Percentiles rank a stretch among this genome's conserved stretches.
phyloP scores from a whole-genome alignment of 1,284 basidiomycete genomes.

The Ustilago lituana region DNA sequence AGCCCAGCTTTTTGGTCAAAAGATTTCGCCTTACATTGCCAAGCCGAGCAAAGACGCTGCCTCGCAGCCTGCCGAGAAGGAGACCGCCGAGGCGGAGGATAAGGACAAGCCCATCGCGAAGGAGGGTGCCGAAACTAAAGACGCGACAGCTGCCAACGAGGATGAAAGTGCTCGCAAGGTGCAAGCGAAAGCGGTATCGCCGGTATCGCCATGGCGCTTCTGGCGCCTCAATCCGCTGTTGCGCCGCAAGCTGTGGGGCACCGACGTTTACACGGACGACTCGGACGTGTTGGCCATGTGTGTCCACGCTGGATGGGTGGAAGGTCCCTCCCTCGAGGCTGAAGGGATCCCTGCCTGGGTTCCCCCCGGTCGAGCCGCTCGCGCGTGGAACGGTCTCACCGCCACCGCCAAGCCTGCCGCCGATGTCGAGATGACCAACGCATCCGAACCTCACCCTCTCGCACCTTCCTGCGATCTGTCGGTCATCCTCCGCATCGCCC shows the following conservation, averaged over 20 bases:
- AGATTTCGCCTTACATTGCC: background rate
- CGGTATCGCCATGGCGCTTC: slow-evolving; percentile 50
- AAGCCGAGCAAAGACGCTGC: background rate
- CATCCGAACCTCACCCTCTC: background rate
- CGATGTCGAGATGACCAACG: slow-evolving; percentile 13
- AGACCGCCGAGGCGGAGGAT: background rate
- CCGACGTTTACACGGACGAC: slow-evolving; percentile 74
- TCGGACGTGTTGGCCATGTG: slow-evolving; percentile 71
- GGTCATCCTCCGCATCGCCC: slow-evolving; percentile 71
- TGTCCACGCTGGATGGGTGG: slow-evolving; percentile 71
- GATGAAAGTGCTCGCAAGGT: background rate
- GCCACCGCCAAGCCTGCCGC: background rate
- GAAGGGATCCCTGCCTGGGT: slow-evolving; percentile 57
- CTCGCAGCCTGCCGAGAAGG: background rate
- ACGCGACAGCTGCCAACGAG: background rate
- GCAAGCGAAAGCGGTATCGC: too few relatives aligned
- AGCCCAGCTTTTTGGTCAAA: slow-evolving; percentile 31
- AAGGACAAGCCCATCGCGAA: background rate
- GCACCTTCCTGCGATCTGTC: slow-evolving; percentile 66
- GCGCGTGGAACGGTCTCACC: slow-evolving; percentile 53
- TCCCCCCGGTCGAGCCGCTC: slow-evolving; percentile 52
- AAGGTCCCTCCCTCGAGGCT: slow-evolving; percentile 63
- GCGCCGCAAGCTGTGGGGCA: slow-evolving; percentile 71
- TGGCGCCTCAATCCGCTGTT: slow-evolving; percentile 56
- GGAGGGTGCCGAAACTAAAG: slow-evolving; percentile 1